Evolutionary conservation across 371 early-diverging fungal genomes (phyloP), one percentile per base, ranked within the genome.

Genomic region (Lichtheimia hyalospora): DNA sequence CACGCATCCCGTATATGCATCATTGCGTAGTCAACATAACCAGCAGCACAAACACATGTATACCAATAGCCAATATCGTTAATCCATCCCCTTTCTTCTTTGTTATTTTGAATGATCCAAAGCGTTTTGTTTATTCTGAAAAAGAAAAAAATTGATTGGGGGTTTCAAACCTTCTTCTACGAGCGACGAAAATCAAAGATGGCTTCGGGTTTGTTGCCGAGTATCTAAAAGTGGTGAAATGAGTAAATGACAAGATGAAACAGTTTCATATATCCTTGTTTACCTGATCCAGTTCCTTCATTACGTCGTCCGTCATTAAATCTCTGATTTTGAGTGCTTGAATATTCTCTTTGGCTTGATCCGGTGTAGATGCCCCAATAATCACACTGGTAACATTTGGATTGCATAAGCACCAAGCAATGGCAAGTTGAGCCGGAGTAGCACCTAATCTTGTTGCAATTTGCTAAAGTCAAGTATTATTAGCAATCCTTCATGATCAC

Each of bases 361-460:
- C 73, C 0, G 88, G 83, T 46, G 80, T 81, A 10, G 86, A 83
- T 7, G 92, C 94, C 12, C 93, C 90, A 43, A 83, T 84, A 54
- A 88, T 86, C 15, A 89, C 86, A 0, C 86, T 75, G 1, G 83
- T 78, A 13, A 86, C 74, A 58, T 80, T 63, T 24, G 74, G 70
- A 69, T 90, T 88, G 63, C 79, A 83, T 53, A 89, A 53, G 65
- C 89, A 89, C 94, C 94, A 94, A 12, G 92, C 93, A 56, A 94
- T 71, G 0, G 91, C 89, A 40, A 94, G 67, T 66, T 92, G 92
- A 0, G 92, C 84, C 2, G 89, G 76, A 20, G 92, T 85, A 68
- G 83, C 83, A 14, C 76, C 83, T 24, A 93, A 62, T 41, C 81
- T 63, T 21, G 87, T 69, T 27, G 94, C 91, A 53, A 92, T 80